A percentile compares a stretch with the other conserved stretches of the same genome.
These are phyloP conservation scores for Diaporthe amygdali DNA, from an alignment of 2,329 filamentous ascomycete genomes.

Conservation along the genomic window DNA sequence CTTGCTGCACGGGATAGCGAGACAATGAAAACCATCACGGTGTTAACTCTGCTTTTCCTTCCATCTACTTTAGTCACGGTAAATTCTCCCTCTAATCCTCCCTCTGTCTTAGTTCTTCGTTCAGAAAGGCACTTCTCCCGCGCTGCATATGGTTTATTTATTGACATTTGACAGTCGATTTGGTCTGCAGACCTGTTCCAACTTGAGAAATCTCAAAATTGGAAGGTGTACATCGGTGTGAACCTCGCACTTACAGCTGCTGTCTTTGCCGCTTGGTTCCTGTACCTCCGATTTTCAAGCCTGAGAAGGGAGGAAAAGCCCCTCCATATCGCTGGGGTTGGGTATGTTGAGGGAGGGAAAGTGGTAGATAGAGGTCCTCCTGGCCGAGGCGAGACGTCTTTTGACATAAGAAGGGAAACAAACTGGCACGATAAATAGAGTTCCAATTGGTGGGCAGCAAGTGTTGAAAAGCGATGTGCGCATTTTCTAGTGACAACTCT, in stretches of 20 bases:
- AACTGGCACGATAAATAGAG: not conserved
- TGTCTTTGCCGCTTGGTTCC: constrained; percentile 13
- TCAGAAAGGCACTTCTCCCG: no score
- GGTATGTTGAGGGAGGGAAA: not conserved
- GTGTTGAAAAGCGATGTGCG: no score
- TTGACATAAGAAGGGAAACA: not conserved
- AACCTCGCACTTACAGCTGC: not conserved
- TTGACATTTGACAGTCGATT: not conserved
- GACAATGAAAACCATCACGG: constrained; percentile 20
- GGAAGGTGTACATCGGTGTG: constrained; percentile 7
- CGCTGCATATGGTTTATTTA: no score
- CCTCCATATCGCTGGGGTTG: not conserved
- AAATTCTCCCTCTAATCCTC: not conserved
- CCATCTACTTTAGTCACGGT: constrained; percentile 11
- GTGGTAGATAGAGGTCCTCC: not conserved
- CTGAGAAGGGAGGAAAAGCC: not conserved
- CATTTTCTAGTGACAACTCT: no score
- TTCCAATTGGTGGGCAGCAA: not conserved
- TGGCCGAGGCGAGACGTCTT: not conserved
- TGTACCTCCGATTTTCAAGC: not conserved
- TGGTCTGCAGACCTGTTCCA: constrained; percentile 18
- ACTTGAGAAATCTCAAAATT: not conserved
- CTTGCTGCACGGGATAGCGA: constrained; percentile 16
- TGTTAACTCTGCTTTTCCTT: constrained; percentile 11
- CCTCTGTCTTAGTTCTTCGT: no score